phyloP scores from a whole-genome alignment of 2,329 filamentous ascomycete species.

The Domatiomyces catenatus region DNA sequence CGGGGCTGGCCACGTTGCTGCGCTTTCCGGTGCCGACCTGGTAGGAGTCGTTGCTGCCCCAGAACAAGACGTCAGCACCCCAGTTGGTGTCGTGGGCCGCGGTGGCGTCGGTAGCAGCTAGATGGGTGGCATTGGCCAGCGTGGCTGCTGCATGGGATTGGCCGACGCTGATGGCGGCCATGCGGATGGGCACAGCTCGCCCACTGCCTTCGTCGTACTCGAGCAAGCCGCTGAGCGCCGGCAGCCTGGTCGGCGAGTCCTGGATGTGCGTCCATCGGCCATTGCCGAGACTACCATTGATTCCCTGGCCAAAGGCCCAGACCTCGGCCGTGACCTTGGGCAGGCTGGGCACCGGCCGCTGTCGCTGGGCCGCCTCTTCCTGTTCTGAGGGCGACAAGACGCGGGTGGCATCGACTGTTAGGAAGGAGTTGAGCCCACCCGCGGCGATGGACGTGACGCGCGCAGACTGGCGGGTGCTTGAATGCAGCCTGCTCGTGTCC shows the following conservation, averaged over 20 bases:
- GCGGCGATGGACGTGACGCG: slow-evolving; percentile 66
- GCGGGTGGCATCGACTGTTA: slow-evolving; percentile 63
- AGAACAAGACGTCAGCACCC: slow-evolving; percentile 80
- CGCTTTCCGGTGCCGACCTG: slow-evolving; percentile 85
- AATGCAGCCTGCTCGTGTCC: slow-evolving; percentile 57
- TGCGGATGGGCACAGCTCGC: slow-evolving; percentile 58
- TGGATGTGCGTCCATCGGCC: slow-evolving; percentile 85
- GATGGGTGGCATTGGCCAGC: slow-evolving; percentile 63
- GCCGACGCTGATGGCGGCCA: slow-evolving; percentile 59
- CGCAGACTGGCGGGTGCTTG: slow-evolving; percentile 45
- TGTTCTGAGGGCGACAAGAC: slow-evolving; percentile 30
- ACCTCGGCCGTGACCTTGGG: slow-evolving; percentile 56
- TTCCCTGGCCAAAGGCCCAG: slow-evolving; percentile 76
- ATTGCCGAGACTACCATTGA: slow-evolving; percentile 67
- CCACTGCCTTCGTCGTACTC: slow-evolving; percentile 70
- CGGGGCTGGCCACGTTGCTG: slow-evolving; percentile 60
- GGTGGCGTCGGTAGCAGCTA: slow-evolving; percentile 36
- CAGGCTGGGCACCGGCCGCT: slow-evolving; percentile 27
- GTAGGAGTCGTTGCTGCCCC: slow-evolving; percentile 88
- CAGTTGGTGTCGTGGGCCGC: slow-evolving; percentile 63
- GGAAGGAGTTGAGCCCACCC: slow-evolving; percentile 74
- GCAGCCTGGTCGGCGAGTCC: slow-evolving; percentile 60
- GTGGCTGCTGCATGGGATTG: slow-evolving; percentile 67
- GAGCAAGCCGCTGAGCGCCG: slow-evolving; percentile 63
- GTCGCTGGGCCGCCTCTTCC: slow-evolving; percentile 23